Conservation (phyloP, 495 filamentous ascomycete genomes). For the Neurospora cerealis region DNA sequence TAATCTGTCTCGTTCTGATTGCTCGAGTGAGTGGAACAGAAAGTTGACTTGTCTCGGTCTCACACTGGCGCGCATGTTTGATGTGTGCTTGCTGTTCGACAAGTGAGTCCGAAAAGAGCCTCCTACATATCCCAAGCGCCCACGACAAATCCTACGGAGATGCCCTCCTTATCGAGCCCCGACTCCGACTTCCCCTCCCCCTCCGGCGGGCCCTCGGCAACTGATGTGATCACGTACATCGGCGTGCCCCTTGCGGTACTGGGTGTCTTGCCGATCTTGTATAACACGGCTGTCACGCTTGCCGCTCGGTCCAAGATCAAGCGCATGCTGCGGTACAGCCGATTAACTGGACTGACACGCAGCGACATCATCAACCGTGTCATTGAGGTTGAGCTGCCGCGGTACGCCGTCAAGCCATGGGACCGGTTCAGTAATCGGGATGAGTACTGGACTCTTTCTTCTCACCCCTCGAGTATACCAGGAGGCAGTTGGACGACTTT, state of each 20-base stretch:
- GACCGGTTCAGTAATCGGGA: conserved; percentile 40
- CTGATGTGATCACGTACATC: conserved; percentile 42
- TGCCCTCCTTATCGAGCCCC: neutral
- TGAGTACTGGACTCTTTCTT: conserved; percentile 46
- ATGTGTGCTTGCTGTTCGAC: neutral
- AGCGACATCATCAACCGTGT: conserved; percentile 53
- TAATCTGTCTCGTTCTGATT: neutral
- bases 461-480: conserved; percentile 36
- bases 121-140: neutral
- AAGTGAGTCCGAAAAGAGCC: neutral
- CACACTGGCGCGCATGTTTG: neutral
- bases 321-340: conserved; percentile 42
- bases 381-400: conserved; percentile 55
- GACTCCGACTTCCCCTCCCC: neutral
- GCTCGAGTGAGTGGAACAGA: neutral
- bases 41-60: neutral
- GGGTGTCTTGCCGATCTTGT: conserved; percentile 58
- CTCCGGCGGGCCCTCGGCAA: conserved; percentile 15
- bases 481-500: conserved; percentile 56
- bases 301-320: conserved; percentile 47
- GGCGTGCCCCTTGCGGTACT: conserved; percentile 56
- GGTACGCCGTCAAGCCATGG: conserved; percentile 50
- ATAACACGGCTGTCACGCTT: conserved; percentile 46
- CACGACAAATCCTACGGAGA: neutral
- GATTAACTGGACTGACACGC: conserved; percentile 46